phyloP scores from a whole-genome alignment of 2,329 filamentous ascomycete species.

The Incumbomyces lentus region DNA sequence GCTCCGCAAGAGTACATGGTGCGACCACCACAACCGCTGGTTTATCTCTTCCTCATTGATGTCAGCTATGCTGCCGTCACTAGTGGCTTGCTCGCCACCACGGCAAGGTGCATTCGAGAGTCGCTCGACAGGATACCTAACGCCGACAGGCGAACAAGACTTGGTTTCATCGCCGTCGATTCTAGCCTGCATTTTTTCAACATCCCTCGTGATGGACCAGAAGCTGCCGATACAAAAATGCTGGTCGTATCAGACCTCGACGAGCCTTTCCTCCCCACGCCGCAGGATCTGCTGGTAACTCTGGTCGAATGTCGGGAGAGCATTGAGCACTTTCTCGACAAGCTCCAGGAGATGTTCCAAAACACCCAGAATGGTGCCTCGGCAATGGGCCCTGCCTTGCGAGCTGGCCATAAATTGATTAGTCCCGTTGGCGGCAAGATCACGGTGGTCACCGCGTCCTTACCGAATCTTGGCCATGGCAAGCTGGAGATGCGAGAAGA shows the following conservation, averaged over 20 bases:
- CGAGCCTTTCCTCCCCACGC: slow-evolving; percentile 91
- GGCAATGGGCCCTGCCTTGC: slow-evolving; percentile 89
- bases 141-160: slow-evolving; percentile 78
- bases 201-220: slow-evolving; percentile 77
- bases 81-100: slow-evolving; percentile 82
- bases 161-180: slow-evolving; percentile 93
- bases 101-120: slow-evolving; percentile 85
- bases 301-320: slow-evolving; percentile 80
- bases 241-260: slow-evolving; percentile 90
- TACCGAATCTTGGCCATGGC: slow-evolving; percentile 82
- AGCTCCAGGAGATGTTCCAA: slow-evolving; percentile 93
- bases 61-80: slow-evolving; percentile 86
- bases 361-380: slow-evolving; percentile 81
- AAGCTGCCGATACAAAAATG: slow-evolving; percentile 78
- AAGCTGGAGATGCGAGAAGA: slow-evolving; percentile 91
- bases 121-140: slow-evolving; percentile 97
- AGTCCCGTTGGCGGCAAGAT: slow-evolving; percentile 91
- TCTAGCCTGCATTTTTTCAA: slow-evolving; percentile 93
- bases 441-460: slow-evolving; percentile 75
- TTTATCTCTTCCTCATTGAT: slow-evolving; percentile 91
- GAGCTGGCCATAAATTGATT: slow-evolving; percentile 91
- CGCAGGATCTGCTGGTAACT: slow-evolving; percentile 80
- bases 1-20: slow-evolving; percentile 99
- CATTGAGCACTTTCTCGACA: slow-evolving; percentile 81
- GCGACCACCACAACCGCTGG: slow-evolving; percentile 83